phyloP scores from a whole-genome alignment of 768 basidiomycete species.

The Daedaleopsis nitida region DNA sequence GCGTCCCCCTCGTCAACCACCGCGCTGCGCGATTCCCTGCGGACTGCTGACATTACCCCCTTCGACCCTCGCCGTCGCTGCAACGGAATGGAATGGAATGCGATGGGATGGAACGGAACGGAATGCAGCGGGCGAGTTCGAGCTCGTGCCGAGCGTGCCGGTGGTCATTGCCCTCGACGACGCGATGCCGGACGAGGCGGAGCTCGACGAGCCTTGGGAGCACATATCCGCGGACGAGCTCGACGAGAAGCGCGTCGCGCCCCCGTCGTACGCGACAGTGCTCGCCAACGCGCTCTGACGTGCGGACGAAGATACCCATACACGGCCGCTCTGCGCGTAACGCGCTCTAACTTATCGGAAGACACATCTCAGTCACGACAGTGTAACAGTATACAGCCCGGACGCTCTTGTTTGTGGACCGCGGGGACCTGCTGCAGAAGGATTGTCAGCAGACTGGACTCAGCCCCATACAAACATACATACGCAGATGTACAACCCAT shows the following conservation, averaged over 20 bases:
- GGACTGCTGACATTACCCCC: not conserved
- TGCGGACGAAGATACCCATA: not conserved
- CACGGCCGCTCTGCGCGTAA: not conserved
- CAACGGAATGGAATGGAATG: not conserved
- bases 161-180: constrained; percentile 65
- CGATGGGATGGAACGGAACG: not conserved
- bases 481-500: not conserved
- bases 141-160: constrained; percentile 53
- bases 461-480: not conserved
- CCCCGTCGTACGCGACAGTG: constrained; percentile 40
- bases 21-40: no score
- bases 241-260: constrained; percentile 32
- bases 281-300: constrained; percentile 17
- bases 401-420: not conserved
- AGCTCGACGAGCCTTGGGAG: constrained; percentile 64
- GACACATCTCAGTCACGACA: not conserved
- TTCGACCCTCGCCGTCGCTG: not conserved
- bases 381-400: not conserved
- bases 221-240: constrained; percentile 46
- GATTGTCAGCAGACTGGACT: not conserved
- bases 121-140: constrained; percentile 51
- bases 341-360: not conserved
- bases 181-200: constrained; percentile 31
- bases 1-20: constrained; percentile 22
- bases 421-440: not conserved